Evolutionary conservation across 1,284 basidiomycete genomes (phyloP).

Genomic region (Ceratobasidium sp.): DNA sequence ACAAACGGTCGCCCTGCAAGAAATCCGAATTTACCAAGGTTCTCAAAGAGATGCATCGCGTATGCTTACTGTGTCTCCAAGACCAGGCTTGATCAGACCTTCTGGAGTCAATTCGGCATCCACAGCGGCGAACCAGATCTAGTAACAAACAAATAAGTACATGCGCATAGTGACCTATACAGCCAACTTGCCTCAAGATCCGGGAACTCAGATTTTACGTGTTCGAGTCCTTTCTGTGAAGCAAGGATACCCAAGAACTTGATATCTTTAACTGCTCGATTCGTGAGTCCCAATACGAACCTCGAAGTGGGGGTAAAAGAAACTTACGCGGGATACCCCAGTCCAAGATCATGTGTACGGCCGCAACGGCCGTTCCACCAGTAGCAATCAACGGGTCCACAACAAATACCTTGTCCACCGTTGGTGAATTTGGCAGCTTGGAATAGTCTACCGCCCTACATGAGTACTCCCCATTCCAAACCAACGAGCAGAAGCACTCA

Average conservation of each 20-base stretch:
- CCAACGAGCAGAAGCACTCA: slow-evolving; percentile 51
- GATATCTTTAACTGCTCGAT: slow-evolving; percentile 69
- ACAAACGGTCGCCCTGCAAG: slow-evolving; percentile 30
- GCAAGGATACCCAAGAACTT: slow-evolving; percentile 88
- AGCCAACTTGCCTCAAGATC: slow-evolving; percentile 74
- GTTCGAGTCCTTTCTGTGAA: slow-evolving; percentile 76
- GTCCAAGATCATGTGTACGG: slow-evolving; percentile 83
- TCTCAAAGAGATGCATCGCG: background rate
- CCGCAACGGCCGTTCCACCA: slow-evolving; percentile 91
- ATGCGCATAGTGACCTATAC: slow-evolving; percentile 2
- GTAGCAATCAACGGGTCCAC: slow-evolving; percentile 94
- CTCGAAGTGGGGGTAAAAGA: slow-evolving; percentile 22
- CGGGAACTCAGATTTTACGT: slow-evolving; percentile 75
- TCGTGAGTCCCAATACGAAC: slow-evolving; percentile 16
- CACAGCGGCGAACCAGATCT: slow-evolving; percentile 88
- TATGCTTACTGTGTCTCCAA: slow-evolving; percentile 82
- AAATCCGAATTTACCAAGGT: background rate
- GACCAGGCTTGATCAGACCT: slow-evolving; percentile 85
- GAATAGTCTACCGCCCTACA: slow-evolving; percentile 75
- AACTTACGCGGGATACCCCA: slow-evolving; percentile 81
- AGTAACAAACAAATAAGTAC: slow-evolving; percentile 4
- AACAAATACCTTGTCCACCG: slow-evolving; percentile 84
- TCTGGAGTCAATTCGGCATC: slow-evolving; percentile 76
- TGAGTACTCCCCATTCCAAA: background rate
- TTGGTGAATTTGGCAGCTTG: slow-evolving; percentile 82